Conservation (phyloP, 2,329 filamentous ascomycete genomes). For the Scorias spongiosa region DNA sequence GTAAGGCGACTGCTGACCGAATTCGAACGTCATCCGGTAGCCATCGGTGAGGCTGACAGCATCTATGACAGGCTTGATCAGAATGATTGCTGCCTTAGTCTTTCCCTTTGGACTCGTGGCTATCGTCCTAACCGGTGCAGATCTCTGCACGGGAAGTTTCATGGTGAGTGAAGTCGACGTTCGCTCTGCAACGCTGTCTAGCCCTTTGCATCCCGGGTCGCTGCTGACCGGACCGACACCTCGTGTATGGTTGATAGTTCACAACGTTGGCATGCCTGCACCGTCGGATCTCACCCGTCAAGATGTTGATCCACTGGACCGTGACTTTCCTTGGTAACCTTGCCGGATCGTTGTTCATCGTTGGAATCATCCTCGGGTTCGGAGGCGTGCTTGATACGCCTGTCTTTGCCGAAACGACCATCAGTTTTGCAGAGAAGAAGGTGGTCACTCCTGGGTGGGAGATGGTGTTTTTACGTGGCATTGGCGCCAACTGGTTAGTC, state of each 20-base stretch:
- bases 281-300: conserved; percentile 6
- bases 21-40: background rate
- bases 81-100: conserved; percentile 16
- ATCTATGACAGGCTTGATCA: conserved; percentile 9
- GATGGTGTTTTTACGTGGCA: conserved; percentile 38
- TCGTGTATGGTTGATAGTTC: conserved; percentile 4
- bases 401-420: conserved; percentile 29
- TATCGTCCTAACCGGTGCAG: conserved; percentile 18
- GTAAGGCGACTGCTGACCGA: background rate
- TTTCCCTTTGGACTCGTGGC: conserved; percentile 15
- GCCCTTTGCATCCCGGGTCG: too few relatives aligned
- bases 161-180: conserved; percentile 1
- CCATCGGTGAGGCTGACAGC: background rate
- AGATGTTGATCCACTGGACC: conserved; percentile 9
- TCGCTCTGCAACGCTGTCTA: too few relatives aligned
- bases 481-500: conserved; percentile 43
- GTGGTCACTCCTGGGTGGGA: conserved; percentile 33
- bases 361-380: conserved; percentile 16
- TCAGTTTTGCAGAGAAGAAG: conserved; percentile 34
- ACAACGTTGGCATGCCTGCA: conserved; percentile 10
- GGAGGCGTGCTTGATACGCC: conserved; percentile 17
- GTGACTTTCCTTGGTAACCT: conserved; percentile 16
- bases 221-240: too few relatives aligned
- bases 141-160: conserved; percentile 17
- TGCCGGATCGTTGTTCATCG: conserved; percentile 13